Conservation (phyloP, 1,139 yeast genomes). For the Yamadazyma epiphylla region DNA sequence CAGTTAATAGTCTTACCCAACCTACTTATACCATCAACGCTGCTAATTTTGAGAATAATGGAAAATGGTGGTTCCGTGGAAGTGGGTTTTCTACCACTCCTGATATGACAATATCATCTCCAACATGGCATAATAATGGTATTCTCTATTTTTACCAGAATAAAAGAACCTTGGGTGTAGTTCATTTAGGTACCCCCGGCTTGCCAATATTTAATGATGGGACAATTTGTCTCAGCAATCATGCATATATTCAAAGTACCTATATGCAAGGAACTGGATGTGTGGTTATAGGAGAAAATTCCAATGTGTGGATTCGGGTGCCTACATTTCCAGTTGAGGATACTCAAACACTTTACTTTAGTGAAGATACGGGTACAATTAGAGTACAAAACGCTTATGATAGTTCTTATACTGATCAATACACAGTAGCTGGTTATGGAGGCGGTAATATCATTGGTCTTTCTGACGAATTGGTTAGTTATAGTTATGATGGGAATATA, state of each 20-base stretch:
- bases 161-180: constrained; percentile 8
- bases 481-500: constrained; percentile 3
- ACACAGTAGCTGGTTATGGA: constrained; percentile 25
- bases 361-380: constrained; percentile 6
- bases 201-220: constrained; percentile 11
- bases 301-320: constrained; percentile 10
- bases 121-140: constrained; percentile 9
- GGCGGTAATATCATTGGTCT: constrained; percentile 21
- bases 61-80: constrained; percentile 11
- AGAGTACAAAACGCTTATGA: constrained; percentile 8
- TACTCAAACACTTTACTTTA: constrained; percentile 10
- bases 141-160: constrained; percentile 11
- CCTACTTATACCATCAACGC: constrained; percentile 16
- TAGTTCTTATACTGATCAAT: constrained; percentile 5
- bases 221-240: constrained; percentile 14
- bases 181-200: constrained; percentile 9
- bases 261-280: constrained; percentile 15
- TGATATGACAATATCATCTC: constrained; percentile 8
- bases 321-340: constrained; percentile 5
- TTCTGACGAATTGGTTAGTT: constrained; percentile 10
- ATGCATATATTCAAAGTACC: constrained; percentile 11
- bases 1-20: neutral
- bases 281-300: constrained; percentile 12
- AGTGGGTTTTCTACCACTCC: constrained; percentile 12
- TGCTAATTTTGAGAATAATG: constrained; percentile 9